A percentile compares a stretch with the other conserved stretches of the same genome.
Conservation (phyloP, 768 basidiomycete genomes). For the Agrocybe praecox region DNA sequence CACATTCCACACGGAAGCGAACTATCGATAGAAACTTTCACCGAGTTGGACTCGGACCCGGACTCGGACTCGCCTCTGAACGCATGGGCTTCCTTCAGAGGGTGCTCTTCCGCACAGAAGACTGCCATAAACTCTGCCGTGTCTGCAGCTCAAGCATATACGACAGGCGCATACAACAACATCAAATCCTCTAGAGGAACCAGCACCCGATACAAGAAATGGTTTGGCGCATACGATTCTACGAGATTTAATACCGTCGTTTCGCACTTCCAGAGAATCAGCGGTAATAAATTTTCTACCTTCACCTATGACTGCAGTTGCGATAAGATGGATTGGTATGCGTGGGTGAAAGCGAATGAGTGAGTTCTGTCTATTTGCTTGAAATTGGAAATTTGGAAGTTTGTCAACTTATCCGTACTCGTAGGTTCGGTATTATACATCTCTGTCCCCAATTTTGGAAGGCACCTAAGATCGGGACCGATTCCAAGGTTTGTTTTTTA, state of each 20-base stretch:
- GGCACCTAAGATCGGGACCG: slow-evolving; percentile 46
- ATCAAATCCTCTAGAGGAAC: neutral
- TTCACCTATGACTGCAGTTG: neutral
- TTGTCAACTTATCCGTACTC: too few relatives aligned
- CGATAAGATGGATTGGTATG: neutral
- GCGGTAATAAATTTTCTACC: neutral
- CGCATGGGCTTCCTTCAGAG: neutral
- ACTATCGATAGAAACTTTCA: neutral
- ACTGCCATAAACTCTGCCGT: neutral
- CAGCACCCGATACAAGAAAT: neutral
- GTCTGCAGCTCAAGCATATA: neutral
- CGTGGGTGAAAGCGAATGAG: neutral
- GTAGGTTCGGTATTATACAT: slow-evolving; percentile 30
- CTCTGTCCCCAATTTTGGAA: slow-evolving; percentile 53
- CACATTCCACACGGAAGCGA: neutral
- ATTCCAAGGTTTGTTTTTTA: slow-evolving; percentile 33
- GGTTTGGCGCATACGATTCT: neutral
- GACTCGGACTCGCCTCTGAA: too few relatives aligned
- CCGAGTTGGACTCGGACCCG: too few relatives aligned
- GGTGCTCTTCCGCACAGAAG: neutral
- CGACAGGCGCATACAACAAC: neutral
- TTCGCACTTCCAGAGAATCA: neutral
- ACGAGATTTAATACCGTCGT: neutral
- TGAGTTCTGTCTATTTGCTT: too few relatives aligned
- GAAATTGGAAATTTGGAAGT: too few relatives aligned